These are phyloP conservation scores for Hirschfeldia incana DNA, from an alignment of 345 rosid genomes.

Conservation along the genomic window DNA sequence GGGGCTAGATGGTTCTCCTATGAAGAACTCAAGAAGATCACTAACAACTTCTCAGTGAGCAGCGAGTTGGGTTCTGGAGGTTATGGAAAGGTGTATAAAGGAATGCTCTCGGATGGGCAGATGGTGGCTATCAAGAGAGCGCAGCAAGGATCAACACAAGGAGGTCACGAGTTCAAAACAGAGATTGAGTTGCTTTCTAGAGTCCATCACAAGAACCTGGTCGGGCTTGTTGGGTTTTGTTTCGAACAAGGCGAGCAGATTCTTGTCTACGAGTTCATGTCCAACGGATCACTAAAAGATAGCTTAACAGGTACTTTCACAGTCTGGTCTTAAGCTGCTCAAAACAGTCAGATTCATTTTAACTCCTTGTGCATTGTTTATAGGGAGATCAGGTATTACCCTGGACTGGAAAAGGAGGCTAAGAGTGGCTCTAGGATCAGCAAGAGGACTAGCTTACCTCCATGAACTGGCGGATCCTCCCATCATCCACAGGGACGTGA, in stretches of 20 bases:
- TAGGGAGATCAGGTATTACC: constrained; percentile 64
- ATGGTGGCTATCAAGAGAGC: constrained; percentile 87
- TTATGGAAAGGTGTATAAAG: constrained; percentile 90
- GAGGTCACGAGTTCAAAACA: constrained; percentile 91
- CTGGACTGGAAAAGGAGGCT: constrained; percentile 94
- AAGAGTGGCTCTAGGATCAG: constrained; percentile 83
- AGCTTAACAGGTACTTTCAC: constrained; percentile 65
- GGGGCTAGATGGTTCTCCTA: constrained; percentile 96
- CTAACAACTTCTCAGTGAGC: constrained; percentile 64
- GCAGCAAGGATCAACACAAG: constrained; percentile 90
- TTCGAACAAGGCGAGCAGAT: constrained; percentile 91
- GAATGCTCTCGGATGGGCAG: constrained; percentile 77
- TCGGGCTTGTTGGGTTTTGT: constrained; percentile 87
- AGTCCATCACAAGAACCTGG: constrained; percentile 94
- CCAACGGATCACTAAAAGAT: constrained; percentile 79
- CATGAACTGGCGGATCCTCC: constrained; percentile 96
- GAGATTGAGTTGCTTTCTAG: constrained; percentile 93
- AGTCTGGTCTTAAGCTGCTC: background rate
- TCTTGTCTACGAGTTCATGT: constrained; percentile 84
- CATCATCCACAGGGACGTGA: constrained; percentile 90
- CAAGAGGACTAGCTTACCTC: constrained; percentile 93
- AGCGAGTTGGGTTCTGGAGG: constrained; percentile 95
- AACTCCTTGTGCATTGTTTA: constrained; percentile 1
- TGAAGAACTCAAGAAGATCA: constrained; percentile 85
- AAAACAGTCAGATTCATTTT: background rate